Percentiles rank a stretch among this genome's conserved stretches.
Evolutionary conservation across 192 early-diverging fungal species (phyloP).

Genomic region (Coemansia sp.): DNA sequence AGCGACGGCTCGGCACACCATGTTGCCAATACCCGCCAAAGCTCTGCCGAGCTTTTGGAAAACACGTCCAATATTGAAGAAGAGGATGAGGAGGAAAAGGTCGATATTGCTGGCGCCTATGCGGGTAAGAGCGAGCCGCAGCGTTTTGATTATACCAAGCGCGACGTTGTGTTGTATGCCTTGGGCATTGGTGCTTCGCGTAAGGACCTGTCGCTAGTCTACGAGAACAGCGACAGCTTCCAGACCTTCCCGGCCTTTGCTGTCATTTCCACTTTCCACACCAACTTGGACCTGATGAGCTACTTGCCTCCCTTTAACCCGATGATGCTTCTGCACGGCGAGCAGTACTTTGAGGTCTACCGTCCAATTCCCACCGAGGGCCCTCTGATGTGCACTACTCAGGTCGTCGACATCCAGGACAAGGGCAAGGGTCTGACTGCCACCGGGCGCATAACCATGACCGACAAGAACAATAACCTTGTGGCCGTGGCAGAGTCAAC

Average conservation of each 20-base stretch:
- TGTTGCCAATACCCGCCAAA: constrained; percentile 47
- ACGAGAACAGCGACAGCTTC: constrained; percentile 86
- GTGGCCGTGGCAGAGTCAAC: constrained; percentile 86
- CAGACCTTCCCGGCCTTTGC: constrained; percentile 87
- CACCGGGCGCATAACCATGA: constrained; percentile 76
- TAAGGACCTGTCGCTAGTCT: constrained; percentile 82
- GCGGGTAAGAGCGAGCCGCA: constrained; percentile 52
- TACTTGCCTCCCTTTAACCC: constrained; percentile 70
- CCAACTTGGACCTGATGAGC: constrained; percentile 57
- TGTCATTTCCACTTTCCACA: constrained; percentile 77
- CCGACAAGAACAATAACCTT: constrained; percentile 68
- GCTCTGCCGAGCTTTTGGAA: constrained; percentile 49
- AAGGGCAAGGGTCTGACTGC: constrained; percentile 92
- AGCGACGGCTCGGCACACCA: constrained; percentile 92
- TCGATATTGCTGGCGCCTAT: constrained; percentile 67
- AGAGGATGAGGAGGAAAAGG: constrained; percentile 32
- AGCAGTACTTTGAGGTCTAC: constrained; percentile 90
- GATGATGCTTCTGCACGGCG: constrained; percentile 98
- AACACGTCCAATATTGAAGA: constrained; percentile 45
- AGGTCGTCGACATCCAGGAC: constrained; percentile 90
- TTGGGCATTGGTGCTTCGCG: constrained; percentile 90
- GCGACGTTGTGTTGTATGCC: constrained; percentile 91
- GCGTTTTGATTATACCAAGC: constrained; percentile 72
- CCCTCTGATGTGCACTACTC: constrained; percentile 67
- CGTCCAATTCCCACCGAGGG: constrained; percentile 83